Conservation (phyloP, 306 rosid species). For the Notholithocarpus densiflorus region DNA sequence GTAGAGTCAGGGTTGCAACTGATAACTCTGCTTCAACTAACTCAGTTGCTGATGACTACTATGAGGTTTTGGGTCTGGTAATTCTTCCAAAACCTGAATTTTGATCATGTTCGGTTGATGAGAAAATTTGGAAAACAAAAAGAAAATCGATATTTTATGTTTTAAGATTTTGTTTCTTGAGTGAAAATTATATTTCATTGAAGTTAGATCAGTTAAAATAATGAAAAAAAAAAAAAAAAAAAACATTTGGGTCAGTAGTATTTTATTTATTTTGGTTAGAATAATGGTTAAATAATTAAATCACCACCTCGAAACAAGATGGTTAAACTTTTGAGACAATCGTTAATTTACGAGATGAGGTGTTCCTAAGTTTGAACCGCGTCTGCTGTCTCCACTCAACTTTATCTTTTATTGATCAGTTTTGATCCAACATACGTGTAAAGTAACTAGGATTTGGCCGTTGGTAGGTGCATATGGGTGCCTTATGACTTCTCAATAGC, state of each 20-base stretch:
- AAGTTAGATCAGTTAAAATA: neutral
- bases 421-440: neutral
- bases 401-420: neutral
- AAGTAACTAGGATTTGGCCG: neutral
- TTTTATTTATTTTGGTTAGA: too few relatives aligned
- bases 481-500: neutral
- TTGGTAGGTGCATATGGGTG: neutral
- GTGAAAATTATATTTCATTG: neutral
- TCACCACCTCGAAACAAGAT: neutral
- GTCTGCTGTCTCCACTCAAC: neutral
- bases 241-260: too few relatives aligned
- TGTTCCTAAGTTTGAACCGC: too few relatives aligned
- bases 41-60: conserved; percentile 75
- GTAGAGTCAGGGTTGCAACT: conserved; percentile 61
- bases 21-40: conserved; percentile 39
- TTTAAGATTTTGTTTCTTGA: neutral
- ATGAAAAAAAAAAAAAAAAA: too few relatives aligned
- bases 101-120: neutral
- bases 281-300: neutral
- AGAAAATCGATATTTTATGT: neutral
- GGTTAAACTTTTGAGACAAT: too few relatives aligned
- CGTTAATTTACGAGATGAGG: too few relatives aligned
- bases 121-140: neutral
- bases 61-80: conserved; percentile 91
- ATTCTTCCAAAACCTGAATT: conserved; percentile 8